These are phyloP conservation scores for Petunia hybrid DNA, from an alignment of 305 asterid species.

Conservation along the genomic window DNA sequence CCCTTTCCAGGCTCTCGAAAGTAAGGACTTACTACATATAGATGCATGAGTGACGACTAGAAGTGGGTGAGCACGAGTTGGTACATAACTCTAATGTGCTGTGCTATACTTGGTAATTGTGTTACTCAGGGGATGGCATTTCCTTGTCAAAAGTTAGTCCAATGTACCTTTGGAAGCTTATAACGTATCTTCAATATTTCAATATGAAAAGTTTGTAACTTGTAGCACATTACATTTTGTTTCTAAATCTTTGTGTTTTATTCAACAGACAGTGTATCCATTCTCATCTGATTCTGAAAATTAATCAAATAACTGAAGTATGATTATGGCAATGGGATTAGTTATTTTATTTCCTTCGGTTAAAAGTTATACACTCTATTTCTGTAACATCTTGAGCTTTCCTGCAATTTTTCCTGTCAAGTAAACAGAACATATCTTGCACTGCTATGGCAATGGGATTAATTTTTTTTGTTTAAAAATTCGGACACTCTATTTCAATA, in stretches of 20 bases:
- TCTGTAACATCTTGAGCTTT: background rate
- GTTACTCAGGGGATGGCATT: background rate
- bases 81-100: background rate
- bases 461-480: background rate
- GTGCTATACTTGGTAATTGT: background rate
- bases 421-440: slow-evolving; percentile 14
- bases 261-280: background rate
- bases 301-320: background rate
- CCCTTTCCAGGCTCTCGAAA: slow-evolving; percentile 22
- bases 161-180: slow-evolving; percentile 11
- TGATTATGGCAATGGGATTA: background rate
- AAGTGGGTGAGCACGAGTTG: slow-evolving; percentile 10
- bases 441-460: background rate
- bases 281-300: background rate
- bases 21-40: background rate
- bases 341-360: background rate
- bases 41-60: background rate
- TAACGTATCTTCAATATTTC: background rate
- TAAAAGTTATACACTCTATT: background rate
- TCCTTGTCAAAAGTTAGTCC: background rate
- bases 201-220: background rate
- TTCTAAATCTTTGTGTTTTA: background rate
- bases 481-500: background rate
- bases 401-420: slow-evolving; percentile 5
- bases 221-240: background rate